Evolutionary conservation across 1,284 basidiomycete species (phyloP).

Genomic region (Chalciporus sp.): DNA sequence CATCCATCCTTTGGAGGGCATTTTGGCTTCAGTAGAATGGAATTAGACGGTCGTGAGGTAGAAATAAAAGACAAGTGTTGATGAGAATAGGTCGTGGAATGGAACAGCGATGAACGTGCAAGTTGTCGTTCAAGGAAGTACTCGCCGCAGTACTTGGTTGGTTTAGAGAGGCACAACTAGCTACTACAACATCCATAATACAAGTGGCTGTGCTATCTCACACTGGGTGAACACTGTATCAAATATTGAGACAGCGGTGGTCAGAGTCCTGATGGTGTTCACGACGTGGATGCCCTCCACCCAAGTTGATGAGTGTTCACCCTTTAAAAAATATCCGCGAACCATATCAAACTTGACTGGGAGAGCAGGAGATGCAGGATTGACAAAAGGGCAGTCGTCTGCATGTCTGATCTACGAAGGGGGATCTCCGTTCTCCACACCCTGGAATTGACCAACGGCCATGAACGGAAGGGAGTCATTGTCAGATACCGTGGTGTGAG

Average conservation of each 20-base stretch:
- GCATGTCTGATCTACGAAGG: not conserved
- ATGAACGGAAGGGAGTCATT: not conserved
- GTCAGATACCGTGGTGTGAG: not conserved
- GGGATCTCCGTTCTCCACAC: not conserved
- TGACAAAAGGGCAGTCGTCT: not conserved
- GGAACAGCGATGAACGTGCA: not conserved
- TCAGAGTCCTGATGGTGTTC: no score
- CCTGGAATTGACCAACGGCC: not conserved
- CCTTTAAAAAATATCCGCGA: not conserved
- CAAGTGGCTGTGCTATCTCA: conserved; percentile 14
- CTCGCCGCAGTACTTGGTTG: not conserved
- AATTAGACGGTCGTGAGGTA: not conserved
- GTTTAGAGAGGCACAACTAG: no score
- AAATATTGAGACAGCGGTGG: no score
- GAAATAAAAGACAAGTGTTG: not conserved
- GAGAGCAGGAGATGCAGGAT: not conserved
- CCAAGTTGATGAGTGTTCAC: not conserved
- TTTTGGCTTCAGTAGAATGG: conserved; percentile 12
- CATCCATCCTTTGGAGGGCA: conserved; percentile 59
- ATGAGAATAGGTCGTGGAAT: not conserved
- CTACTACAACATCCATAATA: not conserved
- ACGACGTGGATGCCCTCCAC: not conserved
- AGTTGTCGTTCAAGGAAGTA: not conserved
- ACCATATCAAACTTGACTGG: not conserved
- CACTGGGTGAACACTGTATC: no score